Evolutionary conservation across 1,139 yeast genomes (phyloP).

Genomic region (Blastobotrys niveus): DNA sequence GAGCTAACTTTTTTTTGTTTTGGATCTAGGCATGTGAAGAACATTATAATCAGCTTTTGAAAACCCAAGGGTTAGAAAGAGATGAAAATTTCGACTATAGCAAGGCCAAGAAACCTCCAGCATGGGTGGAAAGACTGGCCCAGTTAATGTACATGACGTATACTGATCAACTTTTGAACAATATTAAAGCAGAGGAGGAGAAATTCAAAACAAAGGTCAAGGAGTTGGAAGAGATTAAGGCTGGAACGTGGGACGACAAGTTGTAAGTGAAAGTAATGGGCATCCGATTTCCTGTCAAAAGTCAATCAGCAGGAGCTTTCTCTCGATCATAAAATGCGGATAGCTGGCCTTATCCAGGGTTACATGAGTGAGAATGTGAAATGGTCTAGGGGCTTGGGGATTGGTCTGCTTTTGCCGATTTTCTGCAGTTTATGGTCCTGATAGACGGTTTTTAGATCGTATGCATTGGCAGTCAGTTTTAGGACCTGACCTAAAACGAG

Average conservation of each 20-base stretch:
- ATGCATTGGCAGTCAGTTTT: too few relatives aligned
- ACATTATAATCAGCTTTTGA: conserved; percentile 26
- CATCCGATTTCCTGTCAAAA: neutral
- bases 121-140: conserved; percentile 32
- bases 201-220: conserved; percentile 25
- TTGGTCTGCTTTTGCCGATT: too few relatives aligned
- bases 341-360: too few relatives aligned
- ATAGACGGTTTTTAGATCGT: too few relatives aligned
- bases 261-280: neutral
- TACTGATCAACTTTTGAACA: conserved; percentile 25
- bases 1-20: neutral
- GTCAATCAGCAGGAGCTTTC: too few relatives aligned
- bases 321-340: too few relatives aligned
- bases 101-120: conserved; percentile 20
- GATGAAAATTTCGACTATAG: conserved; percentile 2
- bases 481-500: too few relatives aligned
- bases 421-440: too few relatives aligned
- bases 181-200: conserved; percentile 27
- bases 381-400: too few relatives aligned
- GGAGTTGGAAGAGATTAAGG: conserved; percentile 23
- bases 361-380: too few relatives aligned
- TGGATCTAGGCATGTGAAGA: conserved; percentile 23
- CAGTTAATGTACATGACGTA: conserved; percentile 30
- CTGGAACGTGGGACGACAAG: conserved; percentile 10
- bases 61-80: conserved; percentile 26